A percentile compares a stretch with the other conserved stretches of the same genome.
Evolutionary conservation across 2,329 filamentous ascomycete species (phyloP).

Genomic region (Rutstroemia sydowiana): DNA sequence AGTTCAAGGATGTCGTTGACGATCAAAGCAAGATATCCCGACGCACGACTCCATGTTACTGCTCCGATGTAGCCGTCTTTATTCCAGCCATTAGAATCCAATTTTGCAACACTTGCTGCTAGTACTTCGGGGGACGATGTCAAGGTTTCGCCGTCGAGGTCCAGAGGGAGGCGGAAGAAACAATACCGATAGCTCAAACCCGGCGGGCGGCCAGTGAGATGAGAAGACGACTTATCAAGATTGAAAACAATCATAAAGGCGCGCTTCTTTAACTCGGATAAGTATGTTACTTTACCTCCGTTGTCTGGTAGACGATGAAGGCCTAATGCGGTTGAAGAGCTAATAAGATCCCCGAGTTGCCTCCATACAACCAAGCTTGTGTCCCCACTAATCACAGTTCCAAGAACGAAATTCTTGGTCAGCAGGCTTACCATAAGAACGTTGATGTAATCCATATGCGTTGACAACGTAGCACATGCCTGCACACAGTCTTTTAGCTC

Average conservation of each 20-base stretch:
- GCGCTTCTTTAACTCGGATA: conserved; percentile 32
- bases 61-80: conserved; percentile 36
- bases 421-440: conserved; percentile 34
- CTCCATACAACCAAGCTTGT: conserved; percentile 35
- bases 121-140: conserved; percentile 36
- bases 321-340: conserved; percentile 25
- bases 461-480: conserved; percentile 33
- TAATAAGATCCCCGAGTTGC: conserved; percentile 33
- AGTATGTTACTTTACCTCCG: conserved; percentile 22
- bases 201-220: conserved; percentile 49
- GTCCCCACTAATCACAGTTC: conserved; percentile 35
- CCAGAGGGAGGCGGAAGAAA: conserved; percentile 45
- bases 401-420: conserved; percentile 30
- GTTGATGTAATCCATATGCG: conserved; percentile 32
- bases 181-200: conserved; percentile 45
- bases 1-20: conserved; percentile 54
- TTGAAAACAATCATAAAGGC: conserved; percentile 34
- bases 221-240: conserved; percentile 43
- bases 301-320: conserved; percentile 23
- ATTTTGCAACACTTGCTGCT: conserved; percentile 30
- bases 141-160: conserved; percentile 44
- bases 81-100: conserved; percentile 48
- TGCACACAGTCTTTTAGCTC: conserved; percentile 29
- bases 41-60: conserved; percentile 40
- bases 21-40: conserved; percentile 41